Evolutionary conservation across 2,329 filamentous ascomycete species (phyloP).

Genomic region (Penicillium sp.): DNA sequence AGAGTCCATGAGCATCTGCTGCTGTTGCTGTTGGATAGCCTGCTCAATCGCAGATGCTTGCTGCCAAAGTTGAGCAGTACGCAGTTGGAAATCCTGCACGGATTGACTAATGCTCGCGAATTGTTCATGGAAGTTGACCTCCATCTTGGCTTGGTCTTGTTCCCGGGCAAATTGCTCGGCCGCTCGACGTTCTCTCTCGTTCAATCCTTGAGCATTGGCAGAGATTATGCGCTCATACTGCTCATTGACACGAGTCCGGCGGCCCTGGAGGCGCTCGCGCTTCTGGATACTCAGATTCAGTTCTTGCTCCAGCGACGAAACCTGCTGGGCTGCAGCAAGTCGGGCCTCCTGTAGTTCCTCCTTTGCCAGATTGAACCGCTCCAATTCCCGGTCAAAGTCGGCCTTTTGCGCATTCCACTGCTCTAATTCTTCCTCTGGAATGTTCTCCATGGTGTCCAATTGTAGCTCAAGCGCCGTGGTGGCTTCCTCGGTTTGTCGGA

Average conservation of each 20-base stretch:
- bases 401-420: conserved; percentile 55
- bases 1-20: conserved; percentile 43
- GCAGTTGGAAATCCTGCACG: conserved; percentile 45
- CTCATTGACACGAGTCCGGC: conserved; percentile 59
- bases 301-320: conserved; percentile 54
- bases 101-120: conserved; percentile 42
- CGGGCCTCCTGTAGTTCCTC: conserved; percentile 53
- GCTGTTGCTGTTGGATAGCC: conserved; percentile 47
- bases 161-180: conserved; percentile 49
- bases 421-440: conserved; percentile 57
- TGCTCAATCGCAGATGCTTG: conserved; percentile 46
- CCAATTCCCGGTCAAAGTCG: conserved; percentile 55
- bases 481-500: conserved; percentile 63
- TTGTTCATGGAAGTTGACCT: conserved; percentile 45
- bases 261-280: conserved; percentile 59
- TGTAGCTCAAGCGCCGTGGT: conserved; percentile 55
- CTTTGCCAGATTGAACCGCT: conserved; percentile 51
- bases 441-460: conserved; percentile 55
- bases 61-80: conserved; percentile 45
- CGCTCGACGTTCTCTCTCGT: conserved; percentile 53
- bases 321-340: conserved; percentile 52
- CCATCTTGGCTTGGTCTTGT: conserved; percentile 46
- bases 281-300: conserved; percentile 54
- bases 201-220: conserved; percentile 58
- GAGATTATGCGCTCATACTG: conserved; percentile 61